These are phyloP conservation scores for Talaromyces funiculosus DNA, from an alignment of 2,329 filamentous ascomycete species.

Conservation along the genomic window DNA sequence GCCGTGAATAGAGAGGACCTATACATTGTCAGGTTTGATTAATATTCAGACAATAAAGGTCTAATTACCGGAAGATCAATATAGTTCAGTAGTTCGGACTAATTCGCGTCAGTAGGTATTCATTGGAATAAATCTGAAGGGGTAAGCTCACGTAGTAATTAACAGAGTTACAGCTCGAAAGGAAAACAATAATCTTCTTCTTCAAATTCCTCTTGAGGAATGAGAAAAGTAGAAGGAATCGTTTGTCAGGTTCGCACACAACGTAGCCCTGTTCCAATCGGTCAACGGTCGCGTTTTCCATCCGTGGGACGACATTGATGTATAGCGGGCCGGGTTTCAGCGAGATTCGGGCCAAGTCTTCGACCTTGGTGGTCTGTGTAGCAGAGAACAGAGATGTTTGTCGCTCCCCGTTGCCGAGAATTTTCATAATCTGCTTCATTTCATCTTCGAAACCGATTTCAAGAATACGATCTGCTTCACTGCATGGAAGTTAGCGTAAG, in stretches of 20 bases:
- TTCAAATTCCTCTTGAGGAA: conserved; percentile 88
- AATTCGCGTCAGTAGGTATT: conserved; percentile 33
- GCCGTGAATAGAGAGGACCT: conserved; percentile 59
- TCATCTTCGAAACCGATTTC: conserved; percentile 99
- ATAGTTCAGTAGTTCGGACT: conserved; percentile 86
- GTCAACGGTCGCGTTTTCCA: conserved; percentile 86
- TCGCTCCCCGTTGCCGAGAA: conserved; percentile 76
- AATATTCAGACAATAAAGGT: conserved; percentile 69
- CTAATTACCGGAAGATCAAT: conserved; percentile 80
- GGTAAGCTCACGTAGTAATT: conserved; percentile 66
- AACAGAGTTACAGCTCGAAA: conserved; percentile 85
- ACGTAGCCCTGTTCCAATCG: conserved; percentile 95
- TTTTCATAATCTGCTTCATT: conserved; percentile 94
- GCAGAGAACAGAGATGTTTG: conserved; percentile 99
- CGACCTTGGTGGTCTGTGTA: conserved; percentile 97
- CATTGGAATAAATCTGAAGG: too few relatives aligned
- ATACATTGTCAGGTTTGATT: conserved; percentile 70
- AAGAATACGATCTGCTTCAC: conserved; percentile 87
- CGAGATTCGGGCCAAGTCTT: conserved; percentile 91
- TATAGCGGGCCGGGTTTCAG: conserved; percentile 85
- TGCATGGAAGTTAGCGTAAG: neutral
- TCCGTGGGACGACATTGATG: conserved; percentile 90
- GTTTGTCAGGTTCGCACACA: conserved; percentile 85
- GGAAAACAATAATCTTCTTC: conserved; percentile 98
- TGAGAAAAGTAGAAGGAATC: conserved; percentile 88